Base-by-base conservation (phyloP, 2,329 filamentous ascomycete genomes). In the Coniella vitis region DNA sequence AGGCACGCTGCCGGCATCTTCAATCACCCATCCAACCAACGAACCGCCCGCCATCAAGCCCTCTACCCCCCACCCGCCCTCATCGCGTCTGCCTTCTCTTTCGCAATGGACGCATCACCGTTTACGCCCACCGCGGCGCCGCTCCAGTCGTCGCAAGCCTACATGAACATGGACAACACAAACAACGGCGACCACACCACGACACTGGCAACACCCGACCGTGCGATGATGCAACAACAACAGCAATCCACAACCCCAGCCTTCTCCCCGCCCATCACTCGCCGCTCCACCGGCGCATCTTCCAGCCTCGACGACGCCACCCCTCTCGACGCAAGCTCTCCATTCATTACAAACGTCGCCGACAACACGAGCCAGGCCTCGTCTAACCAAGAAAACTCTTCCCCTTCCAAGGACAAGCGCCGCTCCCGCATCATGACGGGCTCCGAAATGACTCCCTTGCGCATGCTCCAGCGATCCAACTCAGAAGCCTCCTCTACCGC, bases 341-440 rank as follows among this genome's bases (percentile, higher is more conserved):
- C 64, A 19, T 61, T 61, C 25, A 62, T 64, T 49, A 52, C 63
- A 46, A 56, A 56, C 48, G 57, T 61, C 19, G 55, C 65, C 48
- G 63, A 60, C 55, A 68, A 69, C 36, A 63, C 57, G 22, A 45
- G 51, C 40, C 29, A 37, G 34, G 37, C 45, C 38, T 47, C 45
- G 29, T 53, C 57, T 31, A 68, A 69, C 53, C 68, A 76, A 57
- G 71, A 77, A 60, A 72, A 78, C 61, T 54, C 66, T 34, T 71
- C 70, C 37, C 69, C 73, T 10, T 65, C 66, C 42, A 76, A 75
- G 57, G 61, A 65, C 55, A 71, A 74, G 19, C 63, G 63, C 41
- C 71, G 75, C 52, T 79, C 76, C 19, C 73, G 78, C 54, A 73
- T 81, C 55, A 65, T 80, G 46, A 79, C 78, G 31, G 77, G 78